Conservation (phyloP, 805 yeast species). For the Metschnikowia reukaufii region DNA sequence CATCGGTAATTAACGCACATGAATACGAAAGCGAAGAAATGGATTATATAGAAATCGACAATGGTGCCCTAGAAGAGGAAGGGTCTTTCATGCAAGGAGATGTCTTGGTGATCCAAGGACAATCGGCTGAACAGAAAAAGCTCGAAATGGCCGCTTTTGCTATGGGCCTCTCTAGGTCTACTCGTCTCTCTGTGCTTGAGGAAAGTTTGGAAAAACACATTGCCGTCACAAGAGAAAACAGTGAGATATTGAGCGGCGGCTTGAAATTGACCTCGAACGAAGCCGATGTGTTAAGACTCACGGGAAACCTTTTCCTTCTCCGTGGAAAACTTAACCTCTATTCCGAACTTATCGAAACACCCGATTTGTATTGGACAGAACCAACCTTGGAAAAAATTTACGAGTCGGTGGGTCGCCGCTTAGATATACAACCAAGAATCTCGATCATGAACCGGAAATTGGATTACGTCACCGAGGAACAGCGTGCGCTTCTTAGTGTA, state of each 20-base stretch:
- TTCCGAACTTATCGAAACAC: conserved; percentile 87
- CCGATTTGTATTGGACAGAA: conserved; percentile 92
- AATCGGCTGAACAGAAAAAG: conserved; percentile 42
- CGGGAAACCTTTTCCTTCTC: conserved; percentile 72
- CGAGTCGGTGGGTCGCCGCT: conserved; percentile 61
- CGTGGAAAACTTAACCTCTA: conserved; percentile 83
- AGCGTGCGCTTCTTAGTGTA: conserved; percentile 71
- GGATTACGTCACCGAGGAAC: conserved; percentile 90
- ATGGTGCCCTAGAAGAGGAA: conserved; percentile 27
- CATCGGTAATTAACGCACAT: conserved; percentile 44
- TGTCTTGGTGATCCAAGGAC: conserved; percentile 62
- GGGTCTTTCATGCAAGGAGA: conserved; percentile 61
- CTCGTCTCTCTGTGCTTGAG: conserved; percentile 80
- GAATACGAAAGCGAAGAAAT: conserved; percentile 78
- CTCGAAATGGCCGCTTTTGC: conserved; percentile 87
- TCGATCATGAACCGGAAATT: conserved; percentile 77
- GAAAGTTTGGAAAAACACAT: conserved; percentile 67
- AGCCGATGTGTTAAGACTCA: conserved; percentile 61
- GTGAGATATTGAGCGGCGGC: conserved; percentile 69
- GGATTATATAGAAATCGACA: conserved; percentile 62
- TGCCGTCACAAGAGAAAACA: conserved; percentile 58
- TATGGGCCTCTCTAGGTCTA: conserved; percentile 82
- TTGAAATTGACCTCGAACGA: conserved; percentile 44
- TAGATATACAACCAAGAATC: conserved; percentile 78
- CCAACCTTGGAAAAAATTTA: conserved; percentile 80